Evolutionary conservation across 768 basidiomycete species (phyloP).

Genomic region (Amanita fuliginea): DNA sequence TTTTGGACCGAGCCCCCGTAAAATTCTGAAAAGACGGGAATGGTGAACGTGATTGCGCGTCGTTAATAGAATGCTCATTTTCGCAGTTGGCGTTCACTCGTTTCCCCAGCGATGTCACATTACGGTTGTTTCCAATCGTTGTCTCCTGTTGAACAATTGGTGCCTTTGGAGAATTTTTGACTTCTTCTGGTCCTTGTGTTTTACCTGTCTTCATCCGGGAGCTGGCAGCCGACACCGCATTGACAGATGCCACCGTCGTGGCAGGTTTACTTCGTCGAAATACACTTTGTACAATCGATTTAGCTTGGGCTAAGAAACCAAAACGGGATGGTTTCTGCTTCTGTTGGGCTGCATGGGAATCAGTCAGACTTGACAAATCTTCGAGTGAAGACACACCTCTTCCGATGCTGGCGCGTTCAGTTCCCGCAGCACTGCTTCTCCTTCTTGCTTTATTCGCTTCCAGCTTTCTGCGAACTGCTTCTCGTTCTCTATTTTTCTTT

Average conservation of each 20-base stretch:
- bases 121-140: neutral
- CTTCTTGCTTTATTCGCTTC: slow-evolving; percentile 58
- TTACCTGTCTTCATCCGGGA: slow-evolving; percentile 4
- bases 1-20: neutral
- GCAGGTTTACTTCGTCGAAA: slow-evolving; percentile 43
- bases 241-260: slow-evolving; percentile 3
- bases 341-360: slow-evolving; percentile 21
- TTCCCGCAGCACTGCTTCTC: slow-evolving; percentile 51
- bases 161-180: neutral
- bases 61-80: neutral
- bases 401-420: slow-evolving; percentile 27
- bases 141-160: neutral
- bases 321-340: slow-evolving; percentile 44
- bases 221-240: slow-evolving; percentile 3
- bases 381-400: slow-evolving; percentile 6
- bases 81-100: neutral
- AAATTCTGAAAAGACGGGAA: slow-evolving; percentile 12
- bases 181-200: neutral
- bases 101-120: neutral
- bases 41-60: slow-evolving; percentile 18
- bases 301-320: slow-evolving; percentile 64
- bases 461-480: slow-evolving; percentile 52
- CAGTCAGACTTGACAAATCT: neutral
- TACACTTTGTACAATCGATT: slow-evolving; percentile 60
- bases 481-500: slow-evolving; percentile 37